Base-by-base conservation (phyloP, 2,329 filamentous ascomycete genomes). In the Trichoderma sp. region DNA sequence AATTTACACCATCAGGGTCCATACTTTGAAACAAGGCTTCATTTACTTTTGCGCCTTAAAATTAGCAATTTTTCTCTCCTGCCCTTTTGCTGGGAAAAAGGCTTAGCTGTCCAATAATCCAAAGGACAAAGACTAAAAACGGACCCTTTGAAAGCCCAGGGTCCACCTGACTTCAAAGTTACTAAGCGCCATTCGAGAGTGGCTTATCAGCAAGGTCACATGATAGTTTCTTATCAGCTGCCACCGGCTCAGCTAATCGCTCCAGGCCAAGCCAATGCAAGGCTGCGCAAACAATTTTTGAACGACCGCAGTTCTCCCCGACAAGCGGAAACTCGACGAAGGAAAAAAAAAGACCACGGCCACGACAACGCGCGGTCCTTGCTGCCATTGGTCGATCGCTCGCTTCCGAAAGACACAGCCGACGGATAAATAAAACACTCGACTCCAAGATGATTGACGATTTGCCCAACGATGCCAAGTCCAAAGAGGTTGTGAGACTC, bases 401-500 rank as follows among this genome's bases (percentile, higher is more conserved):
- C 10, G 16, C 21, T 7, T n/a, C 21, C 46, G 46, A 56, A 55
- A 30, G n/a, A 8, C 1, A 7, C n/a, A 43, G 39, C 8, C 61
- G 61, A 46, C 21, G 24, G 14, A 24, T 18, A 18, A 16, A 21
- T 49, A 26, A 8, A 8, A 21, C n/a, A n/a, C 39, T 24, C 18
- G 39, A 11, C 14, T 16, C 56, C 70, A 75, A 66, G 46, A 82
- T 83, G 81, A 80, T 81, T 73, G 76, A 77, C 74, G 79, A 70
- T 55, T 80, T 83, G 77, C 81, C 83, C 65, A 84, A 84, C 68
- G 80, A 84, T 55, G 82, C 81, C 72, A 84, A 83, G 79, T 80
- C 82, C 73, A 85, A 85, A 78, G 82, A 84, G 79, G 80, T 85
- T 59, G 83, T 86, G 76, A 89, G 92, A 78, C 88, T 97, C 74